These are phyloP conservation scores for Dichotomopilus funicola DNA, from an alignment of 2,329 filamentous ascomycete species.

Conservation along the genomic window DNA sequence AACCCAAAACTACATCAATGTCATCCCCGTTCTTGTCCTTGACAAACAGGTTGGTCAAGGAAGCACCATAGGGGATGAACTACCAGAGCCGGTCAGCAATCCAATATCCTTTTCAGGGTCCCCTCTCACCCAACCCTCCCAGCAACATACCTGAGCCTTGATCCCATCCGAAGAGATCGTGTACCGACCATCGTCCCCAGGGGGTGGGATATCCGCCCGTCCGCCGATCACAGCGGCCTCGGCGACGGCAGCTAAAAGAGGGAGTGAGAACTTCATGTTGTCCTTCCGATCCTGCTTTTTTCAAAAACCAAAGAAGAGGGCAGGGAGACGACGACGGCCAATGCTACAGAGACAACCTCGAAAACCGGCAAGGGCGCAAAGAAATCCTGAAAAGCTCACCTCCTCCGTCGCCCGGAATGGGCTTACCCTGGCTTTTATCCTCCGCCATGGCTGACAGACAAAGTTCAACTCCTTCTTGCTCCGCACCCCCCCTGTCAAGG, in stretches of 20 bases:
- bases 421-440: slow-evolving; percentile 1
- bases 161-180: slow-evolving; percentile 32
- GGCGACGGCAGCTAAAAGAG: slow-evolving; percentile 20
- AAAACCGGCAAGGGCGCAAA: neutral
- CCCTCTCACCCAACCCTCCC: no score
- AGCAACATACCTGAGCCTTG: slow-evolving; percentile 31
- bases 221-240: slow-evolving; percentile 10
- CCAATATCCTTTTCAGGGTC: no score
- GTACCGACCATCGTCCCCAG: slow-evolving; percentile 30
- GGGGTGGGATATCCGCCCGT: slow-evolving; percentile 12
- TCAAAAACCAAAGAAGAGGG: neutral
- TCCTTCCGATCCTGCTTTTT: neutral
- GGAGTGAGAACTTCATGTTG: slow-evolving; percentile 20
- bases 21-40: slow-evolving; percentile 55
- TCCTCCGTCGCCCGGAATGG: neutral
- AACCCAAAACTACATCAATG: slow-evolving; percentile 58
- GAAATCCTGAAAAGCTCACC: neutral
- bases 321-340: no score
- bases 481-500: no score
- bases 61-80: slow-evolving; percentile 55
- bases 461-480: no score
- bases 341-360: no score
- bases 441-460: neutral
- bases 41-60: slow-evolving; percentile 56
- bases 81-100: slow-evolving; percentile 11